Percentiles rank a stretch among this genome's conserved stretches.
These are phyloP conservation scores for Athelia sp. DNA, from an alignment of 1,284 basidiomycete genomes.

Conservation along the genomic window DNA sequence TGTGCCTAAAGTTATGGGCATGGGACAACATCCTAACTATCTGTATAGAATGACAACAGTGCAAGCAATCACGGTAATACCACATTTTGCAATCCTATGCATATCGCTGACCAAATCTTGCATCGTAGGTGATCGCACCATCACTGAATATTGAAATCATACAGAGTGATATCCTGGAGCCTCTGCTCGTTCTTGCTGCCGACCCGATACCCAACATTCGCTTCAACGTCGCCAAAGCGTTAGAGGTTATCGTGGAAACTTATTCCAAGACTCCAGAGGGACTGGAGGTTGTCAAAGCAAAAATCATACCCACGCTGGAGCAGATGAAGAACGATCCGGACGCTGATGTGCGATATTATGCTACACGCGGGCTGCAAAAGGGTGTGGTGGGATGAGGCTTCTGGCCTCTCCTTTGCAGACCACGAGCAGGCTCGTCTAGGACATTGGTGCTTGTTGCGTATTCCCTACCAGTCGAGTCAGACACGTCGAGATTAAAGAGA, in stretches of 20 bases:
- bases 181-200: slow-evolving; percentile 78
- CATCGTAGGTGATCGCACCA: slow-evolving; percentile 83
- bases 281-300: slow-evolving; percentile 65
- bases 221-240: slow-evolving; percentile 96
- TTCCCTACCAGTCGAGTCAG: too few relatives aligned
- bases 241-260: slow-evolving; percentile 81
- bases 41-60: slow-evolving; percentile 99
- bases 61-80: slow-evolving; percentile 87
- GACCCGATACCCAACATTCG: slow-evolving; percentile 99
- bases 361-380: slow-evolving; percentile 67
- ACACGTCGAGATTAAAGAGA: too few relatives aligned
- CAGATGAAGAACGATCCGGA: slow-evolving; percentile 89
- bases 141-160: slow-evolving; percentile 88
- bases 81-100: slow-evolving; percentile 23
- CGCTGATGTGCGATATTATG: slow-evolving; percentile 93
- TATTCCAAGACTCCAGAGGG: slow-evolving; percentile 71
- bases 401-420: slow-evolving; percentile 2
- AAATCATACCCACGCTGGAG: slow-evolving; percentile 81
- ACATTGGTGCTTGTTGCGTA: too few relatives aligned
- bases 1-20: slow-evolving; percentile 95
- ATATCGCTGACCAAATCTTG: slow-evolving; percentile 9
- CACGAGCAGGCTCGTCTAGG: too few relatives aligned
- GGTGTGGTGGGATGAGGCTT: slow-evolving; percentile 24
- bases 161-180: slow-evolving; percentile 81
- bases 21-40: slow-evolving; percentile 98